Conservation (phyloP, 352 stramenopile species). For the Globisporangium echinulatum region DNA sequence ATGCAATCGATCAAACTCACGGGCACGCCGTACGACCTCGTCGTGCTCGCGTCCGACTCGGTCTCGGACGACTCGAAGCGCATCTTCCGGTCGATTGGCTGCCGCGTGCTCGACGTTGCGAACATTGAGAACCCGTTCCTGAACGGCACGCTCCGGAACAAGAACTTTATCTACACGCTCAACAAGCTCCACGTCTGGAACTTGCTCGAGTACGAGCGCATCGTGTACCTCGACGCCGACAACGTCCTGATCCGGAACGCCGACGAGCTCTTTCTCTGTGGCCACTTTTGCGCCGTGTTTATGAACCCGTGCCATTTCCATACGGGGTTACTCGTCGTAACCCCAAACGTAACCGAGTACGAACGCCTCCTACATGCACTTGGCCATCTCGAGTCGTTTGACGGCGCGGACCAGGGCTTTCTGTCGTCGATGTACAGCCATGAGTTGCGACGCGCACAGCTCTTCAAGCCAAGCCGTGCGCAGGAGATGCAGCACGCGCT, state of each 20-base stretch:
- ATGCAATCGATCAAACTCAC: conserved; percentile 87
- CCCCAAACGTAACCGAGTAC: conserved; percentile 66
- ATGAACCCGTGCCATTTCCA: conserved; percentile 91
- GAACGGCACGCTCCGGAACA: conserved; percentile 69
- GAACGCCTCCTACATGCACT: conserved; percentile 58
- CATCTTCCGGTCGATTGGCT: conserved; percentile 77
- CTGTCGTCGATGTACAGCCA: conserved; percentile 84
- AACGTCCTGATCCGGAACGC: conserved; percentile 87
- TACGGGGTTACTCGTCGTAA: conserved; percentile 81
- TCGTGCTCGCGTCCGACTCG: conserved; percentile 82
- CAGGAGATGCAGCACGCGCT: conserved; percentile 23
- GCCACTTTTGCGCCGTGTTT: conserved; percentile 85
- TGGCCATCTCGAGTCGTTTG: conserved; percentile 59
- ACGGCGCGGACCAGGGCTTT: conserved; percentile 83
- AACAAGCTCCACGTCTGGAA: conserved; percentile 91
- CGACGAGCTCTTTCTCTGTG: conserved; percentile 85
- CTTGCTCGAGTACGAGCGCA: conserved; percentile 85
- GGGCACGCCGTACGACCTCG: conserved; percentile 73
- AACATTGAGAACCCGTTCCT: conserved; percentile 88
- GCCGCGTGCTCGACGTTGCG: conserved; percentile 74
- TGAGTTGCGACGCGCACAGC: conserved; percentile 54
- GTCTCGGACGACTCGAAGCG: conserved; percentile 69
- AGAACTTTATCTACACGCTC: conserved; percentile 88
- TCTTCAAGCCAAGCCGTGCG: conserved; percentile 59
- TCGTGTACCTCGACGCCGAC: conserved; percentile 89